phyloP scores from a whole-genome alignment of 2,329 filamentous ascomycete species.

The Xylaria sp. region DNA sequence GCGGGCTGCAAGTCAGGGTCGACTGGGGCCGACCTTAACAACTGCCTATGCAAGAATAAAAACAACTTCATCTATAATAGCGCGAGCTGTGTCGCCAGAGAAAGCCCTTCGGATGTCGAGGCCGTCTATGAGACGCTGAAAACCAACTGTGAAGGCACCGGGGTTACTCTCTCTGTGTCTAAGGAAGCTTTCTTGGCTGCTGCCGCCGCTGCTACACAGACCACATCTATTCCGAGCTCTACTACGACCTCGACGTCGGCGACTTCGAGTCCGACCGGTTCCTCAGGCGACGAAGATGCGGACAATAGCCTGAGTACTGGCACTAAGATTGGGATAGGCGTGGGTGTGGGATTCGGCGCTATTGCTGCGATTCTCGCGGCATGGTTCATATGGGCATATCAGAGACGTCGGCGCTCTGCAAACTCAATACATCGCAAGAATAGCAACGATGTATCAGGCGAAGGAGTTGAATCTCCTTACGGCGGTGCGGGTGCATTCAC shows the following conservation, averaged over 20 bases:
- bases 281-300: slow-evolving; percentile 10
- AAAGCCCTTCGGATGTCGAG: slow-evolving; percentile 46
- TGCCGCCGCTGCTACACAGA: slow-evolving; percentile 31
- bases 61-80: slow-evolving; percentile 55
- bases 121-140: slow-evolving; percentile 52
- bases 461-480: neutral
- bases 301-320: slow-evolving; percentile 41
- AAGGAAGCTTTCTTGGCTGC: slow-evolving; percentile 49
- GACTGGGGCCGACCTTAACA: slow-evolving; percentile 50
- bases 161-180: slow-evolving; percentile 50
- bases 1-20: slow-evolving; percentile 49
- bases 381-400: slow-evolving; percentile 41
- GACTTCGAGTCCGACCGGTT: slow-evolving; percentile 16
- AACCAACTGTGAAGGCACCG: slow-evolving; percentile 50
- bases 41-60: slow-evolving; percentile 56
- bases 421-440: slow-evolving; percentile 15
- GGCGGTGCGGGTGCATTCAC: neutral
- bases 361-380: slow-evolving; percentile 32
- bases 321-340: slow-evolving; percentile 49
- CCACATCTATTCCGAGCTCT: slow-evolving; percentile 25
- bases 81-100: slow-evolving; percentile 52
- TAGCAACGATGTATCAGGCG: slow-evolving; percentile 19
- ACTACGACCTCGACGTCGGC: slow-evolving; percentile 21
- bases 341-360: slow-evolving; percentile 43
- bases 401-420: slow-evolving; percentile 30